Base-by-base conservation (phyloP, 2,329 filamentous ascomycete genomes). In the Nectriaceae sp. region DNA sequence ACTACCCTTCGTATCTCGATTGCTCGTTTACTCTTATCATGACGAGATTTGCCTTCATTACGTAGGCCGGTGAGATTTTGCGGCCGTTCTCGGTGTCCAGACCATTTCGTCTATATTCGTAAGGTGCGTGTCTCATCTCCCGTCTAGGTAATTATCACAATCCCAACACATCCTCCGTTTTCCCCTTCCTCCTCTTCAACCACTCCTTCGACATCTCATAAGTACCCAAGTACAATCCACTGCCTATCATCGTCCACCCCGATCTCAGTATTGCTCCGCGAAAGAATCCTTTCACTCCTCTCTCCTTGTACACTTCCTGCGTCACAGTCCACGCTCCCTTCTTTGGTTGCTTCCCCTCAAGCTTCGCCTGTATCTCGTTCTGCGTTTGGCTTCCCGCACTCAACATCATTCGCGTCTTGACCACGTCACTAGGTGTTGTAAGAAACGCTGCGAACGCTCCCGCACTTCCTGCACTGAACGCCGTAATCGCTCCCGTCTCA, bases 381-480 rank as follows among this genome's bases (percentile, higher is more conserved):
- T 50, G 46, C n/a, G n/a, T n/a, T n/a, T n/a, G n/a, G 20, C 41
- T 59, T 21, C 73, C 75, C 2, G 84, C 84, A 22, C 79, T 77
- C 21, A 96, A 75, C 91, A 96, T 96, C 70, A 96, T 88, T 42
- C 89, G 75, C 55, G 91, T 96, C 75, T 96, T 96, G 20, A 96
- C 81, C 10, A 96, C 90, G 68, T 96, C 92, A 46, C 91, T 83
- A 0, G 92, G 92, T 42, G 91, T 96, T 2, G 91, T 96, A n/a
- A 94, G 67, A 10, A 89, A 79, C 1, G 91, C 88, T 0, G 90
- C 86, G 8, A 93, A 67, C 5, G 83, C 82, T 0, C 91, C 91
- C 0, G 90, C 89, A 15, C 79, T 67, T 2, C 86, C 89, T 0
- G 90, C 91, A 63, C 88, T 89, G 3, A 80, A 48, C 0, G 87